These are phyloP conservation scores for Coelastrella sp. DNA, from an alignment of 139 green algal genomes.

Conservation along the genomic window DNA sequence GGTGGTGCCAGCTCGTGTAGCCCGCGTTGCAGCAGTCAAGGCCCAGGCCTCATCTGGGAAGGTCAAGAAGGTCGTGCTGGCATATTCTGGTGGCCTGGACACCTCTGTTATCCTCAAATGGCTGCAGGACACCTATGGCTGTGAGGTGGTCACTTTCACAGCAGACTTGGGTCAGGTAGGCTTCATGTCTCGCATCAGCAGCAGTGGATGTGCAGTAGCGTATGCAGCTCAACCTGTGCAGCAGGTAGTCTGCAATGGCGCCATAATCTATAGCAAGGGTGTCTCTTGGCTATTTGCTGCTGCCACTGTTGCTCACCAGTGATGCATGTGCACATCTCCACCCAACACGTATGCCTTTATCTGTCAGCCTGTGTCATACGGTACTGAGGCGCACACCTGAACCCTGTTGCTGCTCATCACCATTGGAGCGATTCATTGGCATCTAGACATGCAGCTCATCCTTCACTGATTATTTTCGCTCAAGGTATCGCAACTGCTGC, in stretches of 20 bases:
- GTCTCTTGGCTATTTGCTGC: too few relatives aligned
- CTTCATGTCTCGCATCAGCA: neutral
- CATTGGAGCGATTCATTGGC: too few relatives aligned
- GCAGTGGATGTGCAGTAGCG: neutral
- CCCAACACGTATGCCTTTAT: too few relatives aligned
- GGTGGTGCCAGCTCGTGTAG: neutral
- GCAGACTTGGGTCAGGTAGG: conserved; percentile 95
- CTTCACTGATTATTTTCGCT: neutral
- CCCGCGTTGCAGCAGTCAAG: conserved; percentile 1
- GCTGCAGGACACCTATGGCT: conserved; percentile 97
- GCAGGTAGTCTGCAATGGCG: neutral
- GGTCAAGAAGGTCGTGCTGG: conserved; percentile 93
- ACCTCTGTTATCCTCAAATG: conserved; percentile 99
- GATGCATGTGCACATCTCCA: too few relatives aligned
- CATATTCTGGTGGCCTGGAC: conserved; percentile 96
- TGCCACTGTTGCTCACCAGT: too few relatives aligned
- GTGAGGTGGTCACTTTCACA: conserved; percentile 98
- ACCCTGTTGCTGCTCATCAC: too few relatives aligned
- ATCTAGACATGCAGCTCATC: too few relatives aligned
- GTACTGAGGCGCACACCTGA: too few relatives aligned
- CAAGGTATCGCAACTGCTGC: conserved; percentile 13
- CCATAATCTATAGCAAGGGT: neutral
- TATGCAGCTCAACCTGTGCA: neutral
- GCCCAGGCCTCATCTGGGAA: conserved; percentile 5
- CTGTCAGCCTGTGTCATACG: too few relatives aligned